Evolutionary conservation across 768 basidiomycete genomes (phyloP).

Genomic region (Phallus indusiatus): DNA sequence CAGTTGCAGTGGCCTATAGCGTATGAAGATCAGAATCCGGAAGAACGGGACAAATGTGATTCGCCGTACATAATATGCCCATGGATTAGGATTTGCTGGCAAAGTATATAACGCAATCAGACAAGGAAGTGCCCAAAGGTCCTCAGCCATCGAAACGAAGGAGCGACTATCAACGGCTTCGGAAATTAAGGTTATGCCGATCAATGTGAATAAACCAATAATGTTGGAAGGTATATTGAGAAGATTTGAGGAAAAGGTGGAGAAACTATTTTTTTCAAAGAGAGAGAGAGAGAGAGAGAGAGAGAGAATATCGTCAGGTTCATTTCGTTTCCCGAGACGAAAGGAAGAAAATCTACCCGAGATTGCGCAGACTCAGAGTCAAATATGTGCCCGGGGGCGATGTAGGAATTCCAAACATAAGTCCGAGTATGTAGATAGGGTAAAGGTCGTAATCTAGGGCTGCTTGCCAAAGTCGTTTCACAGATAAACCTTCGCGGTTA

Average conservation of each 20-base stretch:
- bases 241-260: slow-evolving; percentile 51
- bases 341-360: no score
- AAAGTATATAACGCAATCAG: slow-evolving; percentile 45
- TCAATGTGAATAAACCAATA: slow-evolving; percentile 42
- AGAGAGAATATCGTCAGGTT: no score
- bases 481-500: slow-evolving; percentile 51
- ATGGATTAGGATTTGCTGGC: slow-evolving; percentile 38
- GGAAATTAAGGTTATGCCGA: slow-evolving; percentile 38
- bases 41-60: slow-evolving; percentile 2
- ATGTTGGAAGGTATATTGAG: slow-evolving; percentile 48
- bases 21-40: background rate
- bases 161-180: slow-evolving; percentile 47
- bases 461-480: slow-evolving; percentile 41
- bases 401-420: slow-evolving; percentile 44
- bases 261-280: slow-evolving; percentile 34
- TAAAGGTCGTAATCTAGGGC: slow-evolving; percentile 56
- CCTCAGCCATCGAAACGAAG: slow-evolving; percentile 41
- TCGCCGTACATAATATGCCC: slow-evolving; percentile 46
- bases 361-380: slow-evolving; percentile 43
- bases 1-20: slow-evolving; percentile 31
- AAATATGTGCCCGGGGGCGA: slow-evolving; percentile 44
- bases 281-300: no score
- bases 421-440: slow-evolving; percentile 52
- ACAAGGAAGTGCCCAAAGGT: slow-evolving; percentile 55
- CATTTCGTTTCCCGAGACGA: no score